Conservation (phyloP, 108 stramenopile genomes). For the Nitzschia inconspicua region DNA sequence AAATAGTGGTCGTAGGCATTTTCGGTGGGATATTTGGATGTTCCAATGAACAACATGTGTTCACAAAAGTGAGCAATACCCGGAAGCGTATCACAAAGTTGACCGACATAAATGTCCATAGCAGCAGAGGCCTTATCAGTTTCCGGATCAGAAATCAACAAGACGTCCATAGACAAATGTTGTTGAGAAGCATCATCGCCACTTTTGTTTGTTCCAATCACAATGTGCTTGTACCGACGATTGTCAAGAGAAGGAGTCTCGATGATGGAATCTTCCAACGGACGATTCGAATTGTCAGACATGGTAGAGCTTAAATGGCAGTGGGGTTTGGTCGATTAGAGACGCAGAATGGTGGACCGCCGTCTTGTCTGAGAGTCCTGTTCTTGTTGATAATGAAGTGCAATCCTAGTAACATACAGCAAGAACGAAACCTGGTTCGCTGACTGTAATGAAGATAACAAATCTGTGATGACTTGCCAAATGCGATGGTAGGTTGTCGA, state of each 20-base stretch:
- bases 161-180: conserved; percentile 7
- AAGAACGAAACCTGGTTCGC: too few relatives aligned
- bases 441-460: too few relatives aligned
- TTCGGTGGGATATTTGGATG: conserved; percentile 48
- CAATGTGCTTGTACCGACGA: conserved; percentile 22
- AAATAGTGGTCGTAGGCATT: conserved; percentile 67
- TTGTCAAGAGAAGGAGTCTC: conserved; percentile 23
- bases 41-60: conserved; percentile 73
- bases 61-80: conserved; percentile 79
- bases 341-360: too few relatives aligned
- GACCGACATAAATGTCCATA: conserved; percentile 53
- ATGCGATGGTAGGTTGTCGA: too few relatives aligned
- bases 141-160: conserved; percentile 42
- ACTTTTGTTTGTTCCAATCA: background rate
- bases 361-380: too few relatives aligned
- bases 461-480: too few relatives aligned
- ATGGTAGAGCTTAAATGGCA: background rate
- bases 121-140: conserved; percentile 67
- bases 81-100: conserved; percentile 32
- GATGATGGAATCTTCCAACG: too few relatives aligned
- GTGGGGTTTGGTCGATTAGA: too few relatives aligned
- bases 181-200: background rate
- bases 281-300: too few relatives aligned
- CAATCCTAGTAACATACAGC: too few relatives aligned
- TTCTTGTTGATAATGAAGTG: too few relatives aligned